Evolutionary conservation across 2,329 filamentous ascomycete genomes (phyloP).

Genomic region (Rutstroemia sp.): DNA sequence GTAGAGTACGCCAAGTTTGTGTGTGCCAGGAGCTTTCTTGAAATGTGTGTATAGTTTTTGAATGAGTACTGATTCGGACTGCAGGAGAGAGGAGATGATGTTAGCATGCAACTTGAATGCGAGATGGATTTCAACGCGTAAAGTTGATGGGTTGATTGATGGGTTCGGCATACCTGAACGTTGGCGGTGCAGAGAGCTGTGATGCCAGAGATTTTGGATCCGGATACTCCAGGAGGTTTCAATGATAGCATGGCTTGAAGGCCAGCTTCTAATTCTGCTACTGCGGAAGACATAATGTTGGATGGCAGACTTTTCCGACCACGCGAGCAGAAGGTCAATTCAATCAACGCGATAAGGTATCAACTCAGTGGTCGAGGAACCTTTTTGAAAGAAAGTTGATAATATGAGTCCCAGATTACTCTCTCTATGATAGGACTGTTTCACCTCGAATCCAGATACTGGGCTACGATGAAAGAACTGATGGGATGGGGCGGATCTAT

Average conservation of each 20-base stretch:
- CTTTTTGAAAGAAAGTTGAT: background rate
- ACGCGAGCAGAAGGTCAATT: constrained; percentile 9
- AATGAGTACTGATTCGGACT: constrained; percentile 92
- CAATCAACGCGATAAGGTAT: constrained; percentile 9
- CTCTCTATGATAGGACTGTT: constrained; percentile 8
- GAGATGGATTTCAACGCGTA: background rate
- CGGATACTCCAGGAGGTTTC: constrained; percentile 90
- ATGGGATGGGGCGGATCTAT: constrained; percentile 7
- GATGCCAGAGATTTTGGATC: constrained; percentile 81
- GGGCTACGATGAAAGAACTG: constrained; percentile 10
- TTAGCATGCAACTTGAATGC: background rate
- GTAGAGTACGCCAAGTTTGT: constrained; percentile 98
- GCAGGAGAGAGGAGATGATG: constrained; percentile 14
- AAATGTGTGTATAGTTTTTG: constrained; percentile 97
- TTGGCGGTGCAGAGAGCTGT: constrained; percentile 83
- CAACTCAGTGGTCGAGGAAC: background rate
- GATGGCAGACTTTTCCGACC: constrained; percentile 6
- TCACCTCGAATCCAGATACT: constrained; percentile 9
- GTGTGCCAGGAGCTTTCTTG: constrained; percentile 86
- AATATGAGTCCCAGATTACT: constrained; percentile 9
- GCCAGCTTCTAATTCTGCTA: constrained; percentile 84
- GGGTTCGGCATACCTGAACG: constrained; percentile 63
- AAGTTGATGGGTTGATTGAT: background rate
- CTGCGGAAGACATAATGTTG: constrained; percentile 64
- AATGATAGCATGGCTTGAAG: constrained; percentile 86